Percentiles rank a stretch among this genome's conserved stretches.
These are phyloP conservation scores for Knoxia roxburghii DNA, from an alignment of 257 asterid species.

Conservation along the genomic window DNA sequence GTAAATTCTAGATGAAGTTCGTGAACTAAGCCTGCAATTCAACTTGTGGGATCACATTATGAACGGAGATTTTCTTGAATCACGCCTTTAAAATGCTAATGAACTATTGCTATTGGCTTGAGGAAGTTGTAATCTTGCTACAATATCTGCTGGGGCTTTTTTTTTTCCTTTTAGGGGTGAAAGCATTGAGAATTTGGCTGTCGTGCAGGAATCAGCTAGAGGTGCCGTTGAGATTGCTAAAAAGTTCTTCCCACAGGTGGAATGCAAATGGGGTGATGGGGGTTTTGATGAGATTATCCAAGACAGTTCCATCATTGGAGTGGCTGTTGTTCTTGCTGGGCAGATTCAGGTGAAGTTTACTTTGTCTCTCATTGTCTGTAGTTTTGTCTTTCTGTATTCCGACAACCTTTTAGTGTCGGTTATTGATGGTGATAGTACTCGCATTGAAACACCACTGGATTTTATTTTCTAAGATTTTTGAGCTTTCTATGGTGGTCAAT, in stretches of 20 bases:
- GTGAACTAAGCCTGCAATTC: neutral
- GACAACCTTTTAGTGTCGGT: neutral
- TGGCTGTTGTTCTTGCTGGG: conserved; percentile 87
- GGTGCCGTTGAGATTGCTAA: conserved; percentile 76
- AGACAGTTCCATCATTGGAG: conserved; percentile 67
- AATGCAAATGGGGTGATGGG: conserved; percentile 84
- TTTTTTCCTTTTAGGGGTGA: neutral
- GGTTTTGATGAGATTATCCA: conserved; percentile 76
- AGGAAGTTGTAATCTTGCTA: neutral
- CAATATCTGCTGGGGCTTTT: neutral
- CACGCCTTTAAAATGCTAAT: neutral
- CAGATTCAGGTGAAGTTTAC: conserved; percentile 57
- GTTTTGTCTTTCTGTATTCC: neutral
- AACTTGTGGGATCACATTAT: neutral
- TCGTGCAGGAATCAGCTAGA: conserved; percentile 67
- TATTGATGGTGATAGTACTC: neutral
- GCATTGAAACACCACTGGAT: neutral
- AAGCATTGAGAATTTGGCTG: conserved; percentile 4
- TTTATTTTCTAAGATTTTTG: neutral
- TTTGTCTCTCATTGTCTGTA: neutral
- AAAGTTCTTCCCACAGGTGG: conserved; percentile 66
- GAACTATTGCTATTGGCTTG: neutral
- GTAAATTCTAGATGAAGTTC: too few relatives aligned
- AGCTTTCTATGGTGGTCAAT: neutral
- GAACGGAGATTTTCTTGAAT: neutral